These are phyloP conservation scores for Phylloporus sp. DNA, from an alignment of 768 basidiomycete genomes.

Conservation along the genomic window DNA sequence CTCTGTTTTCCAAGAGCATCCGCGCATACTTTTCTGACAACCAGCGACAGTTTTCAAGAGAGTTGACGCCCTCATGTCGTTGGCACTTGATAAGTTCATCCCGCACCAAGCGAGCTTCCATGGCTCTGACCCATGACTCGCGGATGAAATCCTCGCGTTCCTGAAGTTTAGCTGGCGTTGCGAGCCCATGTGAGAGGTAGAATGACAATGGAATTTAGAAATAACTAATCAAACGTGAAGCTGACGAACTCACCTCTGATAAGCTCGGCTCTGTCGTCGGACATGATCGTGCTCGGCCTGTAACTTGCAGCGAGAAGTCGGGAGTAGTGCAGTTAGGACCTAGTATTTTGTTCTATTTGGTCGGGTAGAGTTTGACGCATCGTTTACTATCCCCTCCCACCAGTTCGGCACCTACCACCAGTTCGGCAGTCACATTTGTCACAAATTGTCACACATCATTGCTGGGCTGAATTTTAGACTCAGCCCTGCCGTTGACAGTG, in stretches of 20 bases:
- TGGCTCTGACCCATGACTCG: slow-evolving; percentile 92
- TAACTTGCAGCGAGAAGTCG: no score
- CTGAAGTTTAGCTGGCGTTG: slow-evolving; percentile 51
- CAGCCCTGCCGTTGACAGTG: no score
- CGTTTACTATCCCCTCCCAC: no score
- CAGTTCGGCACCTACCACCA: no score
- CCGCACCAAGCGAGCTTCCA: slow-evolving; percentile 87
- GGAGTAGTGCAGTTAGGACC: not conserved
- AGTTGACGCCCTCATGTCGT: slow-evolving; percentile 85
- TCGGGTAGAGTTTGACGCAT: no score
- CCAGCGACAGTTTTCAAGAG: slow-evolving; percentile 85
- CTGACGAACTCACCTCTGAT: slow-evolving; percentile 27
- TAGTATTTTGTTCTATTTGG: slow-evolving; percentile 13
- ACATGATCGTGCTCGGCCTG: slow-evolving; percentile 28
- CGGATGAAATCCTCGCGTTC: slow-evolving; percentile 74
- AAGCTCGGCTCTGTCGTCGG: slow-evolving; percentile 33
- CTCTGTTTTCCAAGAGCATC: slow-evolving; percentile 79
- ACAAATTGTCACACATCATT: no score
- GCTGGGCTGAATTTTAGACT: no score
- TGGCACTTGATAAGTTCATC: slow-evolving; percentile 91
- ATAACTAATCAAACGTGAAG: not conserved
- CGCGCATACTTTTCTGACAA: slow-evolving; percentile 75
- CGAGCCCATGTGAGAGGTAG: not conserved
- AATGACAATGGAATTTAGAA: not conserved
- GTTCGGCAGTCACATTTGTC: no score